Percentiles rank a stretch among this genome's conserved stretches.
Conservation (phyloP, 2,329 filamentous ascomycete genomes). For the Apiospora phragmitis region DNA sequence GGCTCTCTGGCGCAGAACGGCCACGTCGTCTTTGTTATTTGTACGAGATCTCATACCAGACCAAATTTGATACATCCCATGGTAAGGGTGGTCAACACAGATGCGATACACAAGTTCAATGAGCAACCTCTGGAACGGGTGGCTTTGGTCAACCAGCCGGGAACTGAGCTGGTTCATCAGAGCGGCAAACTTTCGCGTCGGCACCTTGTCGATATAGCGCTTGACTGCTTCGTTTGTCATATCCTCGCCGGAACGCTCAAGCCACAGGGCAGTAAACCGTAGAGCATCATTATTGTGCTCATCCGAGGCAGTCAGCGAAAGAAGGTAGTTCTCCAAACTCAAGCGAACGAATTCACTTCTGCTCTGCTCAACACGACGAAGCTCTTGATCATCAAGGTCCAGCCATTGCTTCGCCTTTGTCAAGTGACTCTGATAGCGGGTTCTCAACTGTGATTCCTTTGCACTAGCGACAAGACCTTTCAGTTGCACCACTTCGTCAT, state of each 20-base stretch:
- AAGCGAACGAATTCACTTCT: slow-evolving; percentile 82
- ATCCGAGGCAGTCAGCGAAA: slow-evolving; percentile 82
- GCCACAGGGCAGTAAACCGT: slow-evolving; percentile 91
- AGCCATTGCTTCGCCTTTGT: slow-evolving; percentile 84
- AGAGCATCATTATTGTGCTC: slow-evolving; percentile 86
- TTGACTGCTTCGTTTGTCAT: slow-evolving; percentile 76
- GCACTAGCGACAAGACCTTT: slow-evolving; percentile 57
- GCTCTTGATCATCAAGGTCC: slow-evolving; percentile 85
- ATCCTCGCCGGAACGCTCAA: slow-evolving; percentile 78
- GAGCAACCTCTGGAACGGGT: slow-evolving; percentile 75
- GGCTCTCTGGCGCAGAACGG: slow-evolving; percentile 71
- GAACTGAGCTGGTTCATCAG: slow-evolving; percentile 97
- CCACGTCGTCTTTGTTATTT: slow-evolving; percentile 72
- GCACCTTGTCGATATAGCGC: slow-evolving; percentile 70
- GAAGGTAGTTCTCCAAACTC: slow-evolving; percentile 89
- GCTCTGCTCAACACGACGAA: slow-evolving; percentile 73
- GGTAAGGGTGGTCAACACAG: slow-evolving; percentile 90
- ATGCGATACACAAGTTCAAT: slow-evolving; percentile 76
- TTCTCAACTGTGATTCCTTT: slow-evolving; percentile 52
- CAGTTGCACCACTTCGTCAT: slow-evolving; percentile 75
- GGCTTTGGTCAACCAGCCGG: slow-evolving; percentile 71
- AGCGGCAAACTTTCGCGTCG: slow-evolving; percentile 87
- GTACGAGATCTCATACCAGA: slow-evolving; percentile 71
- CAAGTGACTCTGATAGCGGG: slow-evolving; percentile 60
- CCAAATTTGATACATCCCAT: slow-evolving; percentile 97